A percentile compares a stretch with the other conserved stretches of the same genome.
phyloP scores from a whole-genome alignment of 1,139 yeast genomes.

The Taphrina flavorubra region DNA sequence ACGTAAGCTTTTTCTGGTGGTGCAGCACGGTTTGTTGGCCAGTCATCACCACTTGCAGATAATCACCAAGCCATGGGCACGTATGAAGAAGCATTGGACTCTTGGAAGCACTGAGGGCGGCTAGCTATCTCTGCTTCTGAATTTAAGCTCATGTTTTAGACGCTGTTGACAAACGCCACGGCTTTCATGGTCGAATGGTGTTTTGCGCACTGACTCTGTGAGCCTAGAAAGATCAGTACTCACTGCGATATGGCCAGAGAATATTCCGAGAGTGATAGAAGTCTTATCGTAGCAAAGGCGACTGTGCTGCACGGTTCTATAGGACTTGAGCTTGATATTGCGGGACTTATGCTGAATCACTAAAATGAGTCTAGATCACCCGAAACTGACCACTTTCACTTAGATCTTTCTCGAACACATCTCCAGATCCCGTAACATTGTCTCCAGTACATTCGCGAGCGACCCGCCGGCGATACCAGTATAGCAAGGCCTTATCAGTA shows the following conservation, averaged over 20 bases:
- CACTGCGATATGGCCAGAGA: background rate
- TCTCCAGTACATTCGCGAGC: too few relatives aligned
- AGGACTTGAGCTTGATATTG: background rate
- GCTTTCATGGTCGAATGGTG: background rate
- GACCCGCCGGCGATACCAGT: background rate
- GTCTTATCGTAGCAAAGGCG: background rate
- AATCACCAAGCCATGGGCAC: too few relatives aligned
- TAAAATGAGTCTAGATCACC: background rate
- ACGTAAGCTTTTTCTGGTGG: too few relatives aligned
- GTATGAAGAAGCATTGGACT: too few relatives aligned
- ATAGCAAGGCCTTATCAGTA: background rate
- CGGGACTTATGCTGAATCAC: background rate
- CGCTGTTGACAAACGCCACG: conserved; percentile 11
- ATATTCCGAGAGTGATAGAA: background rate
- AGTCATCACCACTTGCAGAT: too few relatives aligned
- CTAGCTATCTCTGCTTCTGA: background rate
- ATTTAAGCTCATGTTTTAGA: conserved; percentile 1
- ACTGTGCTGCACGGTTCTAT: background rate
- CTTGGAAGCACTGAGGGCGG: conserved; percentile 2
- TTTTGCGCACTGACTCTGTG: background rate
- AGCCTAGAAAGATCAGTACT: background rate
- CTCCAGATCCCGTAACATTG: too few relatives aligned
- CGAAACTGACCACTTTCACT: background rate
- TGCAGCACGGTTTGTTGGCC: too few relatives aligned
- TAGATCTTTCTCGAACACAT: too few relatives aligned